A percentile compares a stretch with the other conserved stretches of the same genome.
Evolutionary conservation across 768 basidiomycete species (phyloP).

Genomic region (Calvatia gigantea): DNA sequence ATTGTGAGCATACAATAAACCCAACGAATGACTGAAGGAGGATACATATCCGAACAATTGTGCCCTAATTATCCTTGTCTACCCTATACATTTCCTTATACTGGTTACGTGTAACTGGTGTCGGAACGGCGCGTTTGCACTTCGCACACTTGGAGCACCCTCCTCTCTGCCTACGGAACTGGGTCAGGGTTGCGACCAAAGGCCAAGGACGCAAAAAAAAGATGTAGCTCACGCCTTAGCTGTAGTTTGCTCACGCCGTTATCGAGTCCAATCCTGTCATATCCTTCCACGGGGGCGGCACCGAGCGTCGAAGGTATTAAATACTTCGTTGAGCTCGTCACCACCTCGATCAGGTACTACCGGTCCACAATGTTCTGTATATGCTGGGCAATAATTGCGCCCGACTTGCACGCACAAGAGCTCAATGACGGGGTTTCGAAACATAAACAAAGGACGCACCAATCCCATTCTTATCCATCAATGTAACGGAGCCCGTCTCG

Average conservation of each 20-base stretch:
- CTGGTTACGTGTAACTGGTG: constrained; percentile 77
- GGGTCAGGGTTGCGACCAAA: not conserved
- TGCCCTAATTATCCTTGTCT: constrained; percentile 72
- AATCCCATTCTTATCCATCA: constrained; percentile 99
- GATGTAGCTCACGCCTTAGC: constrained; percentile 80
- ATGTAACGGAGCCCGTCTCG: constrained; percentile 90
- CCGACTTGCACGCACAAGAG: constrained; percentile 76
- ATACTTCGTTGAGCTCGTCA: constrained; percentile 86
- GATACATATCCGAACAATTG: constrained; percentile 60
- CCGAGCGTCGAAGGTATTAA: constrained; percentile 93
- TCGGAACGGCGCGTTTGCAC: constrained; percentile 66
- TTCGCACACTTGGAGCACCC: constrained; percentile 95
- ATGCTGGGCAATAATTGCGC: constrained; percentile 97
- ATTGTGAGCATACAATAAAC: not conserved
- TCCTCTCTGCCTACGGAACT: constrained; percentile 77
- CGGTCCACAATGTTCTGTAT: constrained; percentile 92
- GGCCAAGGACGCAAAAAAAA: not conserved
- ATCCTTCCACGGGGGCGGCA: constrained; percentile 91
- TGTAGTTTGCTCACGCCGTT: constrained; percentile 91
- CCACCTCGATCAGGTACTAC: constrained; percentile 84
- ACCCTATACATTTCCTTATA: constrained; percentile 90
- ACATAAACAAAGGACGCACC: constrained; percentile 43
- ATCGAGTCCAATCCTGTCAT: constrained; percentile 87
- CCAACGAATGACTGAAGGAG: not conserved
- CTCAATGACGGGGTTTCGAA: not conserved